phyloP scores from a whole-genome alignment of 2,329 filamentous ascomycete genomes.

The Colletotrichum nymphaeae region DNA sequence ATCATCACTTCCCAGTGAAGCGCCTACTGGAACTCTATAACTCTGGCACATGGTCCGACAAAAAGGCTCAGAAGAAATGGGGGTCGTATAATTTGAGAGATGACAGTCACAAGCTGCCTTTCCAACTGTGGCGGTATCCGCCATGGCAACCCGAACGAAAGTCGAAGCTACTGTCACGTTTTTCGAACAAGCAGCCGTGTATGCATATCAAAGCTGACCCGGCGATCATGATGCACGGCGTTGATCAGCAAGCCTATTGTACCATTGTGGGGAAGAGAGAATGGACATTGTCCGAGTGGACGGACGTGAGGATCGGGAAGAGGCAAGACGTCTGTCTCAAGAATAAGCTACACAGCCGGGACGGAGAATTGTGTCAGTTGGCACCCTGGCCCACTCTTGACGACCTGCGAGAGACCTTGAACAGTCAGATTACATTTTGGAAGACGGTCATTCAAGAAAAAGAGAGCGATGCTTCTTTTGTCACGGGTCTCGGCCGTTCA shows the following conservation, averaged over 20 bases:
- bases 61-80: conserved; percentile 27
- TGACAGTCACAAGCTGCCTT: conserved; percentile 21
- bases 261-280: background rate
- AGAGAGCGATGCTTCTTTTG: conserved; percentile 12
- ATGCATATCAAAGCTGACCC: background rate
- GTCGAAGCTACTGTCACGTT: background rate
- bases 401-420: conserved; percentile 19
- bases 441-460: conserved; percentile 5
- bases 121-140: conserved; percentile 30
- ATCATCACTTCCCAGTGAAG: conserved; percentile 35
- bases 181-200: background rate
- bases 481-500: background rate
- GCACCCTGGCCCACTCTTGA: conserved; percentile 22
- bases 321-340: conserved; percentile 9
- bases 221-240: background rate
- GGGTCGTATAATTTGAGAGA: conserved; percentile 9
- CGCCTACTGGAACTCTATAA: conserved; percentile 12
- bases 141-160: conserved; percentile 17
- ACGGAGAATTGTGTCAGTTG: conserved; percentile 26
- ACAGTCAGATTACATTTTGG: conserved; percentile 33
- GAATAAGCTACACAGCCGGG: background rate
- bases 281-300: conserved; percentile 27
- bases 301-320: conserved; percentile 10
- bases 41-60: conserved; percentile 30
- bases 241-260: background rate